Conservation (phyloP, 768 basidiomycete genomes). For the Pleurotus citrinopileatus region DNA sequence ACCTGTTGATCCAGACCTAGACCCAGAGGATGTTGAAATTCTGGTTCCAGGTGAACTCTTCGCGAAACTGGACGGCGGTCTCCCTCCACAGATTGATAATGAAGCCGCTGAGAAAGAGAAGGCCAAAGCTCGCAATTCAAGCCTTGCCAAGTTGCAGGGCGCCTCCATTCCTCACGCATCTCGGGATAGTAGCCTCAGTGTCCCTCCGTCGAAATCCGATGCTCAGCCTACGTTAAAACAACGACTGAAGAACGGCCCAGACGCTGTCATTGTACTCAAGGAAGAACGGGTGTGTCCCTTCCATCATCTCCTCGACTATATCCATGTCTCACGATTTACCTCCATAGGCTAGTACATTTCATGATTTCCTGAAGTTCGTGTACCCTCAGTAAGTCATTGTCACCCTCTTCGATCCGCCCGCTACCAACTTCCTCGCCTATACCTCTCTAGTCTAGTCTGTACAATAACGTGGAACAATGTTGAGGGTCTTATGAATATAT, state of each 20-base stretch:
- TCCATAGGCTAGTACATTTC: slow-evolving; percentile 78
- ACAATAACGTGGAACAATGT: slow-evolving; percentile 96
- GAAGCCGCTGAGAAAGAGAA: slow-evolving; percentile 23
- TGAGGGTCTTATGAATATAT: slow-evolving; percentile 86
- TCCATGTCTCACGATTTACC: not conserved
- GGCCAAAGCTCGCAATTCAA: slow-evolving; percentile 41
- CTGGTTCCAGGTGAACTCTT: slow-evolving; percentile 28
- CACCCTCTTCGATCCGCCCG: not conserved
- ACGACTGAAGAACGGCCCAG: slow-evolving; percentile 49
- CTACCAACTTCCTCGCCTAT: not conserved
- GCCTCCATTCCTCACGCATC: slow-evolving; percentile 16
- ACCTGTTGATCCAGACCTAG: slow-evolving; percentile 49
- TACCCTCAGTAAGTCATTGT: slow-evolving; percentile 77
- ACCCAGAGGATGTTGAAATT: slow-evolving; percentile 44
- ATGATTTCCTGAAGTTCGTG: slow-evolving; percentile 90
- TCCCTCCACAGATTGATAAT: slow-evolving; percentile 13
- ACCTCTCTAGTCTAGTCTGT: slow-evolving; percentile 65
- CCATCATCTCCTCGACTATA: slow-evolving; percentile 2
- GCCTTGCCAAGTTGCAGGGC: slow-evolving; percentile 58
- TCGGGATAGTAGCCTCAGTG: slow-evolving; percentile 8
- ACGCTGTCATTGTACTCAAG: slow-evolving; percentile 85
- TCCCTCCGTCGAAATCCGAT: slow-evolving; percentile 13
- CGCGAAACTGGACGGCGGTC: slow-evolving; percentile 30
- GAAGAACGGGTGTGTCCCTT: slow-evolving; percentile 67
- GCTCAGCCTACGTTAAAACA: slow-evolving; percentile 40